phyloP scores from a whole-genome alignment of 2,329 filamentous ascomycete species.

The Ambrosiella beaveri region DNA sequence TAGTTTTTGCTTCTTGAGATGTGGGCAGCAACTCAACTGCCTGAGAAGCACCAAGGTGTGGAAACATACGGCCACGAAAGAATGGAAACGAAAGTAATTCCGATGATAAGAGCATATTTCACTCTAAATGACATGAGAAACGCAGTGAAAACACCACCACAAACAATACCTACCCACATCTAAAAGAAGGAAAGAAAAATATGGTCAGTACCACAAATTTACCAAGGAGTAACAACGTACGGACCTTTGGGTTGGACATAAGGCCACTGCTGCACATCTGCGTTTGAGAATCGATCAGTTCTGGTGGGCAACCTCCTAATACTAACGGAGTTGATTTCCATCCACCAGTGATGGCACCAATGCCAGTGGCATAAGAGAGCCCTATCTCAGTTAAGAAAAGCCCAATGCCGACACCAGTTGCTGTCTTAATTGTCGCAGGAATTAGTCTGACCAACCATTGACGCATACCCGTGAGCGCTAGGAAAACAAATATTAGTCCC shows the following conservation, averaged over 20 bases:
- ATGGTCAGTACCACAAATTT: not conserved
- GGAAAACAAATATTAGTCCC: constrained; percentile 45
- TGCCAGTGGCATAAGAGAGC: constrained; percentile 62
- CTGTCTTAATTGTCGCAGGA: constrained; percentile 46
- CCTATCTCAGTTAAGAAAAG: constrained; percentile 47
- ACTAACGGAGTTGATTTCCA: constrained; percentile 49
- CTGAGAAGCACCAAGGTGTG: not conserved
- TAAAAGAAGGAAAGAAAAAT: constrained; percentile 17
- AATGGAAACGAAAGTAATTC: constrained; percentile 54
- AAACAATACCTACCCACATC: constrained; percentile 76
- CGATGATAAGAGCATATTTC: constrained; percentile 58
- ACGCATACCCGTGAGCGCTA: constrained; percentile 50
- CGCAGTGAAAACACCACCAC: constrained; percentile 61
- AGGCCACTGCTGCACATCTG: constrained; percentile 41
- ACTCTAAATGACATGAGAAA: constrained; percentile 65
- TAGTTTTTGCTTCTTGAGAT: not conserved
- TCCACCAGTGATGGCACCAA: constrained; percentile 63
- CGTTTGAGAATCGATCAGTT: constrained; percentile 29
- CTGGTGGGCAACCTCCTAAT: constrained; percentile 53
- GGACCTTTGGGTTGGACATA: constrained; percentile 59
- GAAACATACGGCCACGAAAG: constrained; percentile 52
- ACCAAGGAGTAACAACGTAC: constrained; percentile 12
- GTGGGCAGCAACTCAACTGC: not conserved
- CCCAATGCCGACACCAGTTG: constrained; percentile 48
- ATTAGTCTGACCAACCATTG: constrained; percentile 56